These are phyloP conservation scores for Alternaria novae-zelandiae DNA, from an alignment of 2,329 filamentous ascomycete species.

Conservation along the genomic window DNA sequence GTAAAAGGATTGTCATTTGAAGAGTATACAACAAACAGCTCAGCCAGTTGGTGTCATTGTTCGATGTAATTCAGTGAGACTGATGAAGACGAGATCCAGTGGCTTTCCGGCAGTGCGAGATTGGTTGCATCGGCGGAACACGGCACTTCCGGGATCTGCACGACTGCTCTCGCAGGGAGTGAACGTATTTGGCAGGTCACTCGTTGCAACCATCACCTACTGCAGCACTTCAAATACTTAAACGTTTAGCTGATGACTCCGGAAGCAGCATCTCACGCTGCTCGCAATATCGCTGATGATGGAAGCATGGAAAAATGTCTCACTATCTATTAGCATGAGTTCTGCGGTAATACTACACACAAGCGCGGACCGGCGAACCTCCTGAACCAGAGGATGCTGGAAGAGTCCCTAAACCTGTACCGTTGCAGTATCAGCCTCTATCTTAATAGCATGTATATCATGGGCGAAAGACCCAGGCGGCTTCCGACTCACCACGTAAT, in stretches of 20 bases:
- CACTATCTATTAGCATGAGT: neutral
- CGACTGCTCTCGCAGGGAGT: slow-evolving; percentile 4
- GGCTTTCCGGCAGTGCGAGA: neutral
- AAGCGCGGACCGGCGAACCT: neutral
- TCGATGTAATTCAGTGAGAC: neutral
- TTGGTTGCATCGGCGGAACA: neutral
- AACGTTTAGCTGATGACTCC: neutral
- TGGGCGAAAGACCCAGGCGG: neutral
- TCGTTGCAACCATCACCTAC: neutral
- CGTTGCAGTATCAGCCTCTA: neutral
- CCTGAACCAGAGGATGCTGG: neutral
- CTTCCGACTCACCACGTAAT: neutral
- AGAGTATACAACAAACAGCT: neutral
- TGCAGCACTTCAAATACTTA: neutral
- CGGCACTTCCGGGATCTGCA: slow-evolving; percentile 5
- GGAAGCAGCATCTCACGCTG: neutral
- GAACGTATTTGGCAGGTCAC: slow-evolving; percentile 2
- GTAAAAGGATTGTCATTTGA: neutral
- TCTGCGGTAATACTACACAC: neutral
- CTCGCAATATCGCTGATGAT: neutral
- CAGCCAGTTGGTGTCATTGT: neutral
- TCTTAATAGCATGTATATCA: neutral
- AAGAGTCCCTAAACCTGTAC: neutral
- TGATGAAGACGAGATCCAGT: neutral
- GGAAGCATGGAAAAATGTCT: neutral